Base-by-base conservation (phyloP, 495 filamentous ascomycete genomes). In the Talaromyces ruber region DNA sequence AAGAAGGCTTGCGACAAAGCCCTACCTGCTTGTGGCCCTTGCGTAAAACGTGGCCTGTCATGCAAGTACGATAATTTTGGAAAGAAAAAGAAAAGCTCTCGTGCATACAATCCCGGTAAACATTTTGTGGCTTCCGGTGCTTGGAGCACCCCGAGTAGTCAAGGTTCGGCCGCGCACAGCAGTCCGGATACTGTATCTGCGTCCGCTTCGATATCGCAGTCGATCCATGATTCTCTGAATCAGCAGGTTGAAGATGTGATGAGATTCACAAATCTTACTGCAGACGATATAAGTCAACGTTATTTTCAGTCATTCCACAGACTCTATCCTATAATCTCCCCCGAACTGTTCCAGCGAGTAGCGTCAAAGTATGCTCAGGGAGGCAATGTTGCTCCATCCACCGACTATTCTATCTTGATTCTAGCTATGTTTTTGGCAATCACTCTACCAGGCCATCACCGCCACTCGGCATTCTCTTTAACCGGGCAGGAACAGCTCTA, bases 1-100 rank as follows among this genome's bases (percentile, higher is more conserved):
- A 78, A 78, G 64, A 74, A 76, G 59, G 72, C 70, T 52, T 78
- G 74, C 51, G 68, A 71, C 63, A 76, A 74, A 52, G 63, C 50
- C 1, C 50, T 69, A 14, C 75, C 74, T 14, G 59, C 62, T 5
- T 78, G 75, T 65, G 66, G 67, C 32, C 73, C 71, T 37, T 78
- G 75, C 63, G 14, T 28, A 14, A 47, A 45, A 22, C 59, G 59
- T 25, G 39, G 39, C n/a, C 24, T 60, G 11, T 25, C 26, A 30
- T 60, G 59, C 39, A 29, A 32, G 62, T 68, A 28, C 66, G 64
- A 72, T 76, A 11, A 54, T 56, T 60, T 59, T 16, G 45, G n/a
- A 34, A 50, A 6, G 26, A 43, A 51, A 6, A 12, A 50, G 26
- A 47, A 52, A 60, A 6, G 39, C 18, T n/a, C 24, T 12, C 57